These are phyloP conservation scores for Aphanomyces euteiches DNA, from an alignment of 352 stramenopile species.

Conservation along the genomic window DNA sequence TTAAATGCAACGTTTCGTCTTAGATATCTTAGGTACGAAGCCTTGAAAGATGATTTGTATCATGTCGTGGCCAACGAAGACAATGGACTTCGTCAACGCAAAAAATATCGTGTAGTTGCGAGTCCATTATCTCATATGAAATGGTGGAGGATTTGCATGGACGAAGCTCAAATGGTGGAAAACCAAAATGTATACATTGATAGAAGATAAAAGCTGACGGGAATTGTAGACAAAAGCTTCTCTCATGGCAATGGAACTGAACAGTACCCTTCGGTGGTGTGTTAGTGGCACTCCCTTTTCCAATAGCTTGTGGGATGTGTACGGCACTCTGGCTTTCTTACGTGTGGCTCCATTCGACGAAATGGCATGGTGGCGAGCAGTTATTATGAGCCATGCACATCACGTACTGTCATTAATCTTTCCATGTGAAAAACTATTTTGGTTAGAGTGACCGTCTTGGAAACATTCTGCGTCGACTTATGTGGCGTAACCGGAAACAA, in stretches of 20 bases:
- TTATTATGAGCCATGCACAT: constrained; percentile 33
- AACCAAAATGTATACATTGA: constrained; percentile 42
- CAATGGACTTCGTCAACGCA: constrained; percentile 43
- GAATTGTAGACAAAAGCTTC: constrained; percentile 56
- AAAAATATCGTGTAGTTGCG: constrained; percentile 82
- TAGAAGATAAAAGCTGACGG: neutral
- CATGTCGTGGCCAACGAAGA: constrained; percentile 49
- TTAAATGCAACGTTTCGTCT: neutral
- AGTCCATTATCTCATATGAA: constrained; percentile 83
- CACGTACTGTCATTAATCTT: neutral
- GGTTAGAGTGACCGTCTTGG: neutral
- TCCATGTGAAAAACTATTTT: neutral
- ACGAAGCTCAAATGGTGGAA: constrained; percentile 92
- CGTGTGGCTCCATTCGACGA: constrained; percentile 46
- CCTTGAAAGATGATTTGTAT: constrained; percentile 74
- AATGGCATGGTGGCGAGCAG: constrained; percentile 40
- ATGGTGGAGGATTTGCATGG: constrained; percentile 89
- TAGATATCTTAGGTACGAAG: constrained; percentile 58
- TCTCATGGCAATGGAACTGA: constrained; percentile 74
- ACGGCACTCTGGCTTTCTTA: constrained; percentile 76
- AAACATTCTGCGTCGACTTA: constrained; percentile 38
- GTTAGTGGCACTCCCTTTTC: constrained; percentile 88
- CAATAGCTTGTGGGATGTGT: constrained; percentile 79
- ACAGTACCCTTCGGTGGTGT: constrained; percentile 69
- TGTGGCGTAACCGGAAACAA: constrained; percentile 79